Evolutionary conservation across 2,329 filamentous ascomycete species (phyloP).

Genomic region (Zymoseptoria crescenta): DNA sequence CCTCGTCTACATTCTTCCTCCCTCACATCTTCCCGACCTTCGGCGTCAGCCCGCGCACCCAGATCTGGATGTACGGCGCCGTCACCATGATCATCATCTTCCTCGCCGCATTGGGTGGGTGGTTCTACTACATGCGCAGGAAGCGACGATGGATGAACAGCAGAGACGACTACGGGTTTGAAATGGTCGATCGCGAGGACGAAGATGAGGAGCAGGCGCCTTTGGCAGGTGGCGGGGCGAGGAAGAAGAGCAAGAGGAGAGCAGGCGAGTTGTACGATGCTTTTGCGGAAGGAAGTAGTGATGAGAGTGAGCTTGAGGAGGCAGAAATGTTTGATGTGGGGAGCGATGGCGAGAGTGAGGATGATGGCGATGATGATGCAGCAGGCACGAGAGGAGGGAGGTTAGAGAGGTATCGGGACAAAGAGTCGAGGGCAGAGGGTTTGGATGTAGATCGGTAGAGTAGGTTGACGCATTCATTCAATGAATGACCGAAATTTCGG

Average conservation of each 20-base stretch:
- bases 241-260: constrained; percentile 41
- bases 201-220: constrained; percentile 31
- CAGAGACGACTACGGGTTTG: constrained; percentile 86
- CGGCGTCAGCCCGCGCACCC: constrained; percentile 75
- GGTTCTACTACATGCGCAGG: constrained; percentile 73
- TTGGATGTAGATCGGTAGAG: background rate
- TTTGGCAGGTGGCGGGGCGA: constrained; percentile 29
- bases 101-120: constrained; percentile 63
- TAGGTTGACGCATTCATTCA: background rate
- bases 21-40: constrained; percentile 87
- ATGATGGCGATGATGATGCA: constrained; percentile 10
- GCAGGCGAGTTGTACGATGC: constrained; percentile 95
- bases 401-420: constrained; percentile 11
- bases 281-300: constrained; percentile 87
- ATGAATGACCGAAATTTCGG: background rate
- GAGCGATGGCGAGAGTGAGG: constrained; percentile 18
- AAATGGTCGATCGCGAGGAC: constrained; percentile 80
- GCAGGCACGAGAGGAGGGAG: constrained; percentile 8
- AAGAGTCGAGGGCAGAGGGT: constrained; percentile 6
- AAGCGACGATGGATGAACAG: constrained; percentile 44
- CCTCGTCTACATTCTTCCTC: constrained; percentile 48
- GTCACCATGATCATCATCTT: constrained; percentile 78
- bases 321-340: constrained; percentile 24
- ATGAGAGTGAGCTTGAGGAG: constrained; percentile 60
- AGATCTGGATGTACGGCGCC: constrained; percentile 89